These are phyloP conservation scores for Oleoguttula mirabilis DNA, from an alignment of 495 filamentous ascomycete genomes.

Conservation along the genomic window DNA sequence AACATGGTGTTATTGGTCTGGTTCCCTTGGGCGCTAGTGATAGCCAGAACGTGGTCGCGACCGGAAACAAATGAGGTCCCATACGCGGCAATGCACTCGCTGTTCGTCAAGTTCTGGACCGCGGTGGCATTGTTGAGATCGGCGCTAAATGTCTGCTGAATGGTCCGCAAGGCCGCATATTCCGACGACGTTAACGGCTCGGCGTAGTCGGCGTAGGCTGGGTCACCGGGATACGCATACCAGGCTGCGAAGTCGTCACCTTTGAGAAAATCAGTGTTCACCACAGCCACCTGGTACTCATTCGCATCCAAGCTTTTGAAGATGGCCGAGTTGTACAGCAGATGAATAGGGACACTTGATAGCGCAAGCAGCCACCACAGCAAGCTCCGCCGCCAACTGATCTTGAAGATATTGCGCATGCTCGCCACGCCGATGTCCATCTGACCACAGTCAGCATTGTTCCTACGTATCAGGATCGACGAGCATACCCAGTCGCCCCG, in stretches of 20 bases:
- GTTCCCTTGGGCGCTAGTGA: constrained; percentile 5
- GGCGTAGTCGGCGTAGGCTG: background rate
- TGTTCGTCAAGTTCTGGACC: constrained; percentile 22
- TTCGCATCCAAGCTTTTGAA: constrained; percentile 27
- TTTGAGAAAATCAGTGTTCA: constrained; percentile 26
- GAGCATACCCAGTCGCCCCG: constrained; percentile 16
- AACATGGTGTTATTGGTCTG: constrained; percentile 10
- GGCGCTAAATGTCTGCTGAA: background rate
- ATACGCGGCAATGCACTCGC: constrained; percentile 30
- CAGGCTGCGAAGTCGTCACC: background rate
- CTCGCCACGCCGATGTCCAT: constrained; percentile 16
- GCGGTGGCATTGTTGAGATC: constrained; percentile 9
- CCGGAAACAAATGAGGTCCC: constrained; percentile 21
- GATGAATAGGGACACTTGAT: constrained; percentile 15
- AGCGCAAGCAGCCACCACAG: constrained; percentile 11
- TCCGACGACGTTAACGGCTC: background rate
- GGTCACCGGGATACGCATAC: background rate
- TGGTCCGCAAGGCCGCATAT: too few relatives aligned
- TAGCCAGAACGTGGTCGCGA: constrained; percentile 20
- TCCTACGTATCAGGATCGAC: too few relatives aligned
- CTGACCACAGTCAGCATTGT: too few relatives aligned
- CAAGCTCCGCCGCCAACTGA: constrained; percentile 1
- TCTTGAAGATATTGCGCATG: constrained; percentile 13
- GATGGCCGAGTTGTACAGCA: constrained; percentile 26
- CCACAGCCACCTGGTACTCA: constrained; percentile 31